Percentiles rank a stretch among this genome's conserved stretches.
Evolutionary conservation across 192 early-diverging fungal genomes (phyloP).

Genomic region (Ambispora gerdemannii): DNA sequence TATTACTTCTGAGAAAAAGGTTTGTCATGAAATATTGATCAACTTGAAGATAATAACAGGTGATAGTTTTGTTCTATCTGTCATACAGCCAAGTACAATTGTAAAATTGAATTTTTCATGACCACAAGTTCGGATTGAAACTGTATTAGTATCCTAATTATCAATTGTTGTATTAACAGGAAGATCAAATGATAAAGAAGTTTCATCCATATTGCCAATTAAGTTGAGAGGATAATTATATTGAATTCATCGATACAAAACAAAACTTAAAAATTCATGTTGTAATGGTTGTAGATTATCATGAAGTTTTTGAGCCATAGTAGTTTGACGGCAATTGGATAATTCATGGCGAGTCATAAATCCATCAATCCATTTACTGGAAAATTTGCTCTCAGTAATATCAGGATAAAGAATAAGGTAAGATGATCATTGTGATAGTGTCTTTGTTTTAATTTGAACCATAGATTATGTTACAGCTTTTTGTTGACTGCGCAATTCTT

Average conservation of each 20-base stretch:
- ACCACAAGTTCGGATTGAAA: neutral
- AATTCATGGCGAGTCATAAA: neutral
- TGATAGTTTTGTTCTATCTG: neutral
- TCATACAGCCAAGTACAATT: neutral
- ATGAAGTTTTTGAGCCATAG: too few species aligned
- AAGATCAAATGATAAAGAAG: neutral
- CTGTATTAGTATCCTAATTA: neutral
- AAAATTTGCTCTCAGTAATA: neutral
- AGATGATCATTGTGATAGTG: neutral
- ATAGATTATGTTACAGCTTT: too few species aligned
- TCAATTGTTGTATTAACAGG: neutral
- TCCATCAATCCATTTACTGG: neutral
- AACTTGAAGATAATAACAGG: neutral
- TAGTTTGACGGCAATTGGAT: neutral
- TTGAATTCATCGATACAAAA: neutral
- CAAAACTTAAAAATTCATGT: neutral
- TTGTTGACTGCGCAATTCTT: neutral
- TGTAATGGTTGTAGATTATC: neutral
- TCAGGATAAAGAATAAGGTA: neutral
- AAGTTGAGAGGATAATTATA: neutral
- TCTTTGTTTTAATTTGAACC: neutral
- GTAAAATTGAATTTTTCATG: neutral
- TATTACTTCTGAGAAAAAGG: neutral
- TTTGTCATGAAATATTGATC: neutral
- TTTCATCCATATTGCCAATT: too few species aligned